Evolutionary conservation across 768 basidiomycete genomes (phyloP).

Genomic region (Psilocybe cyanescens): DNA sequence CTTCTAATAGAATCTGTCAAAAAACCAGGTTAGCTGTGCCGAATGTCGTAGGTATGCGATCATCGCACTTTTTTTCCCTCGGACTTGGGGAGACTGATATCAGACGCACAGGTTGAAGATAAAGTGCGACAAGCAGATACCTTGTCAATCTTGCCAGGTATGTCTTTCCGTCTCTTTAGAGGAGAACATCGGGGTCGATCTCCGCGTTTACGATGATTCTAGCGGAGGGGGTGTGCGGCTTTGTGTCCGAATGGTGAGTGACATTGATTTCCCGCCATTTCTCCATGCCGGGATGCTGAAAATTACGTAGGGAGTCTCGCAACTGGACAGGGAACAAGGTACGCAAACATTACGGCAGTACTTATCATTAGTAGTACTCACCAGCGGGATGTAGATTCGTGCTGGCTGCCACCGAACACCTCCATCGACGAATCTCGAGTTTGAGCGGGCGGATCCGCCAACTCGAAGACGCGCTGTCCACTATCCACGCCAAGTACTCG

Average conservation of each 20-base stretch:
- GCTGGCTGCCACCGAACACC: slow-evolving; percentile 67
- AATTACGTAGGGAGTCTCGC: slow-evolving; percentile 60
- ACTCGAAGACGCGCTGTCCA: slow-evolving; percentile 63
- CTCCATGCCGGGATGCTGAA: neutral
- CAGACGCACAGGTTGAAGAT: slow-evolving; percentile 61
- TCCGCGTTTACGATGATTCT: neutral
- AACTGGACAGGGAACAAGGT: slow-evolving; percentile 81
- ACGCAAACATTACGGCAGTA: slow-evolving; percentile 7
- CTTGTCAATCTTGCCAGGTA: slow-evolving; percentile 78
- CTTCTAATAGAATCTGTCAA: slow-evolving; percentile 8
- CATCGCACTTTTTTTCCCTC: slow-evolving; percentile 36
- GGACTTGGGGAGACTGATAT: slow-evolving; percentile 17
- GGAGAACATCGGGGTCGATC: slow-evolving; percentile 3
- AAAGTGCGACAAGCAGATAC: slow-evolving; percentile 83
- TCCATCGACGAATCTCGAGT: slow-evolving; percentile 57
- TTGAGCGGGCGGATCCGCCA: slow-evolving; percentile 58
- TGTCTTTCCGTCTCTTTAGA: slow-evolving; percentile 14
- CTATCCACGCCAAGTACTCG: slow-evolving; percentile 53
- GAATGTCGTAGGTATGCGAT: slow-evolving; percentile 79
- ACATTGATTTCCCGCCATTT: slow-evolving; percentile 8
- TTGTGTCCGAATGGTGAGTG: slow-evolving; percentile 71
- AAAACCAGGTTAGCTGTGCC: slow-evolving; percentile 68
- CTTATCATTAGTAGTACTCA: neutral
- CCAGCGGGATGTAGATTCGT: slow-evolving; percentile 39
- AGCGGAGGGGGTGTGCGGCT: slow-evolving; percentile 71